Base-by-base conservation (phyloP, 805 yeast genomes). In the Torulaspora quercuum region DNA sequence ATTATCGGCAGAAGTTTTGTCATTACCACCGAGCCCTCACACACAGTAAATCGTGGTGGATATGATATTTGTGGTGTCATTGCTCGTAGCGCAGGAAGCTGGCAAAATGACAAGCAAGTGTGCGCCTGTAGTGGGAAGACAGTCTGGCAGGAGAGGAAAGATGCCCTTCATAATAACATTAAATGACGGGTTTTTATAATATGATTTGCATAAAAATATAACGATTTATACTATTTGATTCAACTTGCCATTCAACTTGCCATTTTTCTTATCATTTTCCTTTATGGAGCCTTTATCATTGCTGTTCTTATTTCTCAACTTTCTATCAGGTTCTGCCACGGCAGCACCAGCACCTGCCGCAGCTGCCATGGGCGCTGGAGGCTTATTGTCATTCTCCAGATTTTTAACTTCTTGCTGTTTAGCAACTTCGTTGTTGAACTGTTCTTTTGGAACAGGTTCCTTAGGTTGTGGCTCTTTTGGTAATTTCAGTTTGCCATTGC, bases 91-190 rank as follows among this genome's bases (percentile, higher is more conserved):
- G 97, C 98, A 1, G 98, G 98, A 10, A 84, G 79, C 16, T 92
- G 97, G 97, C 95, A 90, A 57, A 92, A 92, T 63, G 85, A 82
- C 49, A 90, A 90, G 63, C 79, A 79, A 42, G 95, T 90, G 2
- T 90, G 98, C 63, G 80, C 90, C 21, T 92, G 97, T 61, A 80
- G 90, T 10, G 98, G 98, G 11, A 87, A 88, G 69, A 85, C 95
- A 0, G 77, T 90, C 16, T 90, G 98, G 97, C 88, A 92, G 58
- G 98, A 90, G 61, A 71, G 97, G 38, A 61, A 68, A 33, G 95
- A 87, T 53, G 95, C 95, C 1, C 58, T 76, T 7, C 48, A 49
- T 15, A 41, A 40, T 22, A 53, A 58, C 24, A 55, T 57, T 32
- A 50, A 49, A 28, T 46, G 39, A 37, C n/a, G n/a, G n/a, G n/a